These are phyloP conservation scores for Saraca asoca DNA, from an alignment of 331 rosid species.

Conservation along the genomic window DNA sequence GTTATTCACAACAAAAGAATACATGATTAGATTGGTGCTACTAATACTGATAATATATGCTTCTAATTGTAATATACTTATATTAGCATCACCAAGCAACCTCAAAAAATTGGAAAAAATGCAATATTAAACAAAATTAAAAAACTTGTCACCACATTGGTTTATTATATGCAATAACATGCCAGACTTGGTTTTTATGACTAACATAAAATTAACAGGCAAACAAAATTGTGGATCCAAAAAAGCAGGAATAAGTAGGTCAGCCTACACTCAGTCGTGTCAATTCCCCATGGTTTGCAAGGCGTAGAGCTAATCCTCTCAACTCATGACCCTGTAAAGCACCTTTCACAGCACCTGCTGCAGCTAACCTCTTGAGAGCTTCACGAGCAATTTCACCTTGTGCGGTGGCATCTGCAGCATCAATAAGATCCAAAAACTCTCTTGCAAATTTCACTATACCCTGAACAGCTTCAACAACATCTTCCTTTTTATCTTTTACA, in stretches of 20 bases:
- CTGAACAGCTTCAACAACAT: conserved; percentile 75
- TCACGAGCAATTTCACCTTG: conserved; percentile 97
- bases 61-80: too few relatives aligned
- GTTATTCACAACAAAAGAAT: too few relatives aligned
- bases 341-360: conserved; percentile 92
- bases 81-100: too few relatives aligned
- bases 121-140: too few relatives aligned
- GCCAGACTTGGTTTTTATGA: too few relatives aligned
- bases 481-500: conserved; percentile 51
- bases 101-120: too few relatives aligned
- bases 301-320: conserved; percentile 84
- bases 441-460: conserved; percentile 88
- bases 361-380: conserved; percentile 89
- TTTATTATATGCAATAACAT: too few relatives aligned
- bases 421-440: conserved; percentile 94
- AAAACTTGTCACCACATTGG: too few relatives aligned
- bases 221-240: conserved; percentile 6
- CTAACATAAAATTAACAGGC: conserved; percentile 9
- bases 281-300: conserved; percentile 94
- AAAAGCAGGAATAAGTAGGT: conserved; percentile 34
- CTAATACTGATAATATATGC: too few relatives aligned
- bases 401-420: conserved; percentile 98
- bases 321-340: conserved; percentile 86
- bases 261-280: conserved; percentile 81
- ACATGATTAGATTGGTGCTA: too few relatives aligned